Evolutionary conservation across 2,329 filamentous ascomycete genomes (phyloP), one percentile per base, ranked within the genome.

Genomic region (Aschersonia sp.): DNA sequence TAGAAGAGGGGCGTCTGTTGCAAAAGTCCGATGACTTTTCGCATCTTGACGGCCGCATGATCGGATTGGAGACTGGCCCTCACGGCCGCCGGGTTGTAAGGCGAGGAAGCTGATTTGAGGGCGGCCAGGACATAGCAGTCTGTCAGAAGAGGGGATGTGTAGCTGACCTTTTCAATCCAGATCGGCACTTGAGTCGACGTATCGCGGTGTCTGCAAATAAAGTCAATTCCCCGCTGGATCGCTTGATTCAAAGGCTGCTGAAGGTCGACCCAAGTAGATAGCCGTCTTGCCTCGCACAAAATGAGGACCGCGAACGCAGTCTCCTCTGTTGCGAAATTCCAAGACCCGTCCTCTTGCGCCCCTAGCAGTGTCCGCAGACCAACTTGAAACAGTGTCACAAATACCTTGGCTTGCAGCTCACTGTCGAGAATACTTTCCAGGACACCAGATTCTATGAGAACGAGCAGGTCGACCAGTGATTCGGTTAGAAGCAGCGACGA

Each of bases 131-230:
- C 20, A 43, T 54, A 54, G 5, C 48, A 28, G 35, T 54, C 43
- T 31, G 46, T 28, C 9, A 54, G 44, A 9, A 49, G 30, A 28
- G 28, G 31, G 7, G 48, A 51, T 5, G 30, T 40, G 31, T 54
- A 54, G 30, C 44, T 54, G n/a, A 52, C 50, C 45, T 54, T 54
- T 42, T 51, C 52, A 29, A 54, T 48, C 52, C 52, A 54, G 30
- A 54, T 9, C 10, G 6, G 40, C 6, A 6, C 9, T 12, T n/a
- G 9, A 12, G 10, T 42, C 6, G 9, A 9, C 40, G 9, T 12
- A 28, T 42, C 40, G 20, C 20, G 20, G 20, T 20, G 20, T 20
- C 20, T 20, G 20, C 20, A 20, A 20, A 20, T 20, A 20, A 20
- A 20, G 20, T 1, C 20, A 20, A 20, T 20, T 20, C 20, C 20